Conservation (phyloP, 495 filamentous ascomycete species). For the Aspergillus haitiensis region DNA sequence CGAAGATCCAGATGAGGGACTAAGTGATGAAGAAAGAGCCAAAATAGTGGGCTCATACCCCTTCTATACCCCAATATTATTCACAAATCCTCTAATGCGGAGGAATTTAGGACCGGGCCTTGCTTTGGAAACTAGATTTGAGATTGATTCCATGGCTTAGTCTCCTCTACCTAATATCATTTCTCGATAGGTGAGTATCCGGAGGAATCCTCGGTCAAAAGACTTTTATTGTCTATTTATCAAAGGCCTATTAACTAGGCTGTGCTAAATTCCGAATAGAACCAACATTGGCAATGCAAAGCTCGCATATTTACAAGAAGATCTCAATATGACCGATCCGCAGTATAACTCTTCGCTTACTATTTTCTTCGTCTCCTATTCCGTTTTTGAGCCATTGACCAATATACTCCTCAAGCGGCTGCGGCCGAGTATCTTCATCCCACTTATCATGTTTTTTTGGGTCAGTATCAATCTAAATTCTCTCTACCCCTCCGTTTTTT, state of each 20-base stretch:
- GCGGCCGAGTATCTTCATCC: constrained; percentile 70
- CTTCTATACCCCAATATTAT: background rate
- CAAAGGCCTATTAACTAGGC: background rate
- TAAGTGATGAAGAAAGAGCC: constrained; percentile 65
- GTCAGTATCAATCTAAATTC: constrained; percentile 23
- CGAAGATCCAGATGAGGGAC: constrained; percentile 66
- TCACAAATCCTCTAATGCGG: background rate
- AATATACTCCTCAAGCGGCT: constrained; percentile 82
- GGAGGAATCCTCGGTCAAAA: too few relatives aligned
- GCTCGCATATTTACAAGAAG: constrained; percentile 66
- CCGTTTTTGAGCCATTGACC: constrained; percentile 81
- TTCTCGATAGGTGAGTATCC: constrained; percentile 63
- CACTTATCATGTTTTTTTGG: constrained; percentile 59
- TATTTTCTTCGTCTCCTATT: constrained; percentile 92
- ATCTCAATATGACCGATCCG: constrained; percentile 61
- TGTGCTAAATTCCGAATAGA: constrained; percentile 38
- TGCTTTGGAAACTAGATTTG: constrained; percentile 70
- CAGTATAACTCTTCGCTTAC: constrained; percentile 79
- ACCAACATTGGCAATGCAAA: constrained; percentile 90
- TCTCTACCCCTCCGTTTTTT: background rate
- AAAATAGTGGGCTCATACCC: constrained; percentile 55
- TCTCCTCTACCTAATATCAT: constrained; percentile 80
- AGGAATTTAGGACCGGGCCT: constrained; percentile 56
- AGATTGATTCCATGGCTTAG: constrained; percentile 79
- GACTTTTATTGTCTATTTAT: too few relatives aligned